Evolutionary conservation across 1,139 yeast genomes (phyloP), one percentile per base, ranked within the genome.

Genomic region (Suhomyces bribrorum): DNA sequence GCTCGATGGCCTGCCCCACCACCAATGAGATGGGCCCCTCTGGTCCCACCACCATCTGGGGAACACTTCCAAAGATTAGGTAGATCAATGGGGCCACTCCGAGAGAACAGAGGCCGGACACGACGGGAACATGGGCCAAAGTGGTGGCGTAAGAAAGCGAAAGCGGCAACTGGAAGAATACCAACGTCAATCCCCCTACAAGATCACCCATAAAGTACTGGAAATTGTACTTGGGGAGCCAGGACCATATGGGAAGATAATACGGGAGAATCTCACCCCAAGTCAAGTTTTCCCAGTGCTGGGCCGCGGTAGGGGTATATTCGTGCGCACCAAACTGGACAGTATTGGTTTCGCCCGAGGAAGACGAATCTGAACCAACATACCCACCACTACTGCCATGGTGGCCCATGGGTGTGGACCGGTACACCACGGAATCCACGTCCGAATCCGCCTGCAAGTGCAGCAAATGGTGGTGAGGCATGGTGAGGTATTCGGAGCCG

Each of bases 41-140:
- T 0, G 98, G 98, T 0, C 97, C 97, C 6, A 90, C 95, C 38
- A 90, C 85, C 96, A 92, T 86, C 54, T 86, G 95, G 0, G 97
- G 97, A 1, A 89, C 96, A 16, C 96, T 83, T 0, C 98, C 97
- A 55, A 90, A 76, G 1, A 90, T 49, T 37, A 87, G 73, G 57
- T 92, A 92, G 4, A 92, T 73, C 34, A 90, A 66, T 0, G 97
- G 97, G 1, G 96, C 83, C 4, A 90, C 66, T 0, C 89, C 90
- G 38, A 90, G 69, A 0, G 95, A 90, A 48, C 82, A 77, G 8
- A 92, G 70, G 0, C 97, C 98, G 44, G 89, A 83, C 2, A 85
- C 65, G 0, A 96, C 88, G 3, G 96, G 96, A 1, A 89, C 94
- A 56, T 86, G 89, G 1, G 97, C 97, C 41, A 92, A 72, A 0